Evolutionary conservation across 1,284 basidiomycete genomes (phyloP).

Genomic region (Malassezia sp.): DNA sequence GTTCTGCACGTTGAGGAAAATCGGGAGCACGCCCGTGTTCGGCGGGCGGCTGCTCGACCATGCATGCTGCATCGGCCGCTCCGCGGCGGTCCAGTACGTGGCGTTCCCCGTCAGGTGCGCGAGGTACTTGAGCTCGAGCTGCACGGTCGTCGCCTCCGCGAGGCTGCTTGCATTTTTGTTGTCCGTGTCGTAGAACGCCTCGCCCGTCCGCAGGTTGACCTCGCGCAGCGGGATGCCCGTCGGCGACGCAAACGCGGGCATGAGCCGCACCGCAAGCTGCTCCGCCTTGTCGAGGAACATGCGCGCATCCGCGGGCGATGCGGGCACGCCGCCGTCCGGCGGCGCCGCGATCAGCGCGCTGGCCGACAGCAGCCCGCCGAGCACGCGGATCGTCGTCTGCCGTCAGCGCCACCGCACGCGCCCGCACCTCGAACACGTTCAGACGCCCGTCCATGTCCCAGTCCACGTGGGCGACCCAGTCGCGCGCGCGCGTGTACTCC

Average conservation of each 20-base stretch:
- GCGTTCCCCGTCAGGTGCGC: conserved; percentile 64
- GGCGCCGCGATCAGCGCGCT: conserved; percentile 33
- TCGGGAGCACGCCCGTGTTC: conserved; percentile 65
- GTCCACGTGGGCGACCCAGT: conserved; percentile 64
- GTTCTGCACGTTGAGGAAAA: conserved; percentile 59
- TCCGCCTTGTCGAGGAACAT: conserved; percentile 47
- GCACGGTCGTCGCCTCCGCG: conserved; percentile 50
- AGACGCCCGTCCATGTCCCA: conserved; percentile 71
- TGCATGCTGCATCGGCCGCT: conserved; percentile 48
- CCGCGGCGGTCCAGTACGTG: conserved; percentile 69
- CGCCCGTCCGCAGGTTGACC: conserved; percentile 60
- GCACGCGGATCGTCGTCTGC: conserved; percentile 68
- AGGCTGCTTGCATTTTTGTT: conserved; percentile 63
- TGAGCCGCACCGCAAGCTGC: conserved; percentile 69
- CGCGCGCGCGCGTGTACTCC: conserved; percentile 64
- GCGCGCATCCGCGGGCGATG: conserved; percentile 25
- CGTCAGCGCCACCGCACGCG: no score
- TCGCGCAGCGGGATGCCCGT: conserved; percentile 69
- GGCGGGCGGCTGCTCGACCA: conserved; percentile 35
- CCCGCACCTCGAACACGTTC: conserved; percentile 93
- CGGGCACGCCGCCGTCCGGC: conserved; percentile 19
- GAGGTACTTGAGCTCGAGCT: conserved; percentile 64
- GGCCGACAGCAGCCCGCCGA: conserved; percentile 73
- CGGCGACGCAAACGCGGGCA: conserved; percentile 61
- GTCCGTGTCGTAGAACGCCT: conserved; percentile 59